Percentiles rank a stretch among this genome's conserved stretches.
Conservation (phyloP, 352 stramenopile genomes). For the Pythium biforme region DNA sequence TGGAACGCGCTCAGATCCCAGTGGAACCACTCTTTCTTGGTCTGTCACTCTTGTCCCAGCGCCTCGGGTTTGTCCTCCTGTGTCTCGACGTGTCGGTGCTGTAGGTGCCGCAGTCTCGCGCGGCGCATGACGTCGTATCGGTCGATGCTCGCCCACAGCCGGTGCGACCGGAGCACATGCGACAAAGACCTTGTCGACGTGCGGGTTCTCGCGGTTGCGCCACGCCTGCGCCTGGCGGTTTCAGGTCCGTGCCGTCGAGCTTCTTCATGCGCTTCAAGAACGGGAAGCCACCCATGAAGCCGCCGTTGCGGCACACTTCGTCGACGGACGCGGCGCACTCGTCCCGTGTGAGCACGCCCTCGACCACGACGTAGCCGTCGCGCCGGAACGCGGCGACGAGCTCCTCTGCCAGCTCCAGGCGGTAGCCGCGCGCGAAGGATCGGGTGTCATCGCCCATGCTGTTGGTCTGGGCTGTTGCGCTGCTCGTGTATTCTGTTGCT, state of each 20-base stretch:
- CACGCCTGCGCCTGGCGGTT: slow-evolving; percentile 43
- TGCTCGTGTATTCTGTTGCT: too few relatives aligned
- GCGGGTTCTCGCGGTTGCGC: slow-evolving; percentile 44
- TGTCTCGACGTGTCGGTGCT: background rate
- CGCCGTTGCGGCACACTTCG: slow-evolving; percentile 48
- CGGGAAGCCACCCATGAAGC: slow-evolving; percentile 47
- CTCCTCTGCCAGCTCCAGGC: slow-evolving; percentile 32
- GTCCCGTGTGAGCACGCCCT: slow-evolving; percentile 35
- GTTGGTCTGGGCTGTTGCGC: too few relatives aligned
- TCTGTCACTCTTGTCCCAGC: slow-evolving; percentile 39
- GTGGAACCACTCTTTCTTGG: slow-evolving; percentile 53
- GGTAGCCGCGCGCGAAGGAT: slow-evolving; percentile 27
- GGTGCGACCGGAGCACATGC: slow-evolving; percentile 33
- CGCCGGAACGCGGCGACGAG: slow-evolving; percentile 39
- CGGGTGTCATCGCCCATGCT: background rate
- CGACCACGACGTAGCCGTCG: slow-evolving; percentile 47
- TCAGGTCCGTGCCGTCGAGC: slow-evolving; percentile 40
- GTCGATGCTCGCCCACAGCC: slow-evolving; percentile 50
- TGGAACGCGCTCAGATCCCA: slow-evolving; percentile 56
- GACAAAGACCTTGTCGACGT: slow-evolving; percentile 35
- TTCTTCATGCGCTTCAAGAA: slow-evolving; percentile 63
- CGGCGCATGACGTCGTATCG: slow-evolving; percentile 50
- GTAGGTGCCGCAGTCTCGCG: slow-evolving; percentile 31
- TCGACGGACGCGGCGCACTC: slow-evolving; percentile 37
- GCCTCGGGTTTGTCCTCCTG: slow-evolving; percentile 36